phyloP scores from a whole-genome alignment of 257 asterid genomes.

The Petrea volubilis region DNA sequence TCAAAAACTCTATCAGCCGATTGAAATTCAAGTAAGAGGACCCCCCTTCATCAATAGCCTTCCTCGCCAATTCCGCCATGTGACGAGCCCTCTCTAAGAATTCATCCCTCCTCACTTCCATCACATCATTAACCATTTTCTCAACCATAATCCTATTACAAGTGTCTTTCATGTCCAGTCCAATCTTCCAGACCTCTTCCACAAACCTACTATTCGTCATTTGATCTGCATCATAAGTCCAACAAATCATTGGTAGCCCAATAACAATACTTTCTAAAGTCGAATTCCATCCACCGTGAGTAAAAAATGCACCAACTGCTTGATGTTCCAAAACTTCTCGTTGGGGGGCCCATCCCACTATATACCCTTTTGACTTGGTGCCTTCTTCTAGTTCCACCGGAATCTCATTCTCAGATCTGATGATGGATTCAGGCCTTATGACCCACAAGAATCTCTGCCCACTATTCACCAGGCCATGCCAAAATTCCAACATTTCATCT shows the following conservation, averaged over 20 bases:
- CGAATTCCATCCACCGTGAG: constrained; percentile 51
- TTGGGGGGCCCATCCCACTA: constrained; percentile 63
- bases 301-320: constrained; percentile 46
- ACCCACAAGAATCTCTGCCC: constrained; percentile 55
- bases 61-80: constrained; percentile 35
- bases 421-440: constrained; percentile 41
- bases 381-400: constrained; percentile 27
- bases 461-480: constrained; percentile 56
- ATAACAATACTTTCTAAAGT: constrained; percentile 28
- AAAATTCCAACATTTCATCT: constrained; percentile 45
- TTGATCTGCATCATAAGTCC: constrained; percentile 48
- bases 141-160: constrained; percentile 43
- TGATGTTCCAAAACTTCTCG: constrained; percentile 46
- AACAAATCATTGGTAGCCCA: constrained; percentile 38
- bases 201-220: constrained; percentile 51
- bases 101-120: constrained; percentile 44
- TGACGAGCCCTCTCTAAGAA: constrained; percentile 28
- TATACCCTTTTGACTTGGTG: constrained; percentile 34
- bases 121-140: constrained; percentile 41
- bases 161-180: constrained; percentile 60
- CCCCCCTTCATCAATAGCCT: constrained; percentile 44
- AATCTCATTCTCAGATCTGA: constrained; percentile 11
- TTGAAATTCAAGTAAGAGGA: constrained; percentile 38
- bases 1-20: constrained; percentile 18
- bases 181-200: constrained; percentile 56